These are phyloP conservation scores for Trichosanthes truncata DNA, from an alignment of 306 rosid species.

Conservation along the genomic window DNA sequence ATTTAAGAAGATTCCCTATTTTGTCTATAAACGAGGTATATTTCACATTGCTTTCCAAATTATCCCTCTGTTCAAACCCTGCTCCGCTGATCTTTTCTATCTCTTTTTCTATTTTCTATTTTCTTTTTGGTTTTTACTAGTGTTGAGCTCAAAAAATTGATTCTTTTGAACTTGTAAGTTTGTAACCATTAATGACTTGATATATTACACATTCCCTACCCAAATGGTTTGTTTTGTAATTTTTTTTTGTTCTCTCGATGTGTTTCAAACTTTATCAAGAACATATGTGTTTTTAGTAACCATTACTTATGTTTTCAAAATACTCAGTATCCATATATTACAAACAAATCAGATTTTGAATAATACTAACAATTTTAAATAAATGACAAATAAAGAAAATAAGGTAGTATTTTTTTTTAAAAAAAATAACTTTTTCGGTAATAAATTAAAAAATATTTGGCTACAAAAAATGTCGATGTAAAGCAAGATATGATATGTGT, in stretches of 20 bases:
- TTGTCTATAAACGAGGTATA: slow-evolving; percentile 8
- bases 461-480: too few species aligned
- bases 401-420: neutral
- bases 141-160: neutral
- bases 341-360: too few species aligned
- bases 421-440: too few species aligned
- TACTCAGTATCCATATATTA: too few species aligned
- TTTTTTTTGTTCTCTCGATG: too few species aligned
- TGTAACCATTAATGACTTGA: neutral
- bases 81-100: neutral
- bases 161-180: neutral
- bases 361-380: neutral
- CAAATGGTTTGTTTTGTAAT: neutral
- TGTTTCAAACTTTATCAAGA: too few species aligned
- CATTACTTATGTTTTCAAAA: too few species aligned
- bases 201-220: neutral
- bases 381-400: neutral
- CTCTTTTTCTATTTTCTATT: neutral
- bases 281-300: too few species aligned
- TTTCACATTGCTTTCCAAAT: slow-evolving; percentile 1
- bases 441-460: too few species aligned
- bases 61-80: slow-evolving; percentile 1
- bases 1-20: slow-evolving; percentile 10
- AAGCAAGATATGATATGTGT: too few species aligned
- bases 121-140: neutral